Conservation (phyloP, 2,329 filamentous ascomycete genomes). For the Graphium sp. region DNA sequence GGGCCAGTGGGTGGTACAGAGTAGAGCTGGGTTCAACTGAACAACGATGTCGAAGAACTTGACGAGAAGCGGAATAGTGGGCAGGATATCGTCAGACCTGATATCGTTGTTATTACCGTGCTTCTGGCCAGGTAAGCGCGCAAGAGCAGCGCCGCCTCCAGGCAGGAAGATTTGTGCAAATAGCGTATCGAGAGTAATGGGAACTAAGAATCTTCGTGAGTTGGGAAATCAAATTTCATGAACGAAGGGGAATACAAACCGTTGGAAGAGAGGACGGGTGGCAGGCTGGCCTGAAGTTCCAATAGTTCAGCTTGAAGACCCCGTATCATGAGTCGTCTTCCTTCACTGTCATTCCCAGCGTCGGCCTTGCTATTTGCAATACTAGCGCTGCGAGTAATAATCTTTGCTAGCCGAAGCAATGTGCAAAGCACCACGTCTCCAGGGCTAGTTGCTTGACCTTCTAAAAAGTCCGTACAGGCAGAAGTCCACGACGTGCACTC, state of each 20-base stretch:
- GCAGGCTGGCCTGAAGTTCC: conserved; percentile 21
- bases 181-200: not conserved
- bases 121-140: not conserved
- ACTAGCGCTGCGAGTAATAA: conserved; percentile 16
- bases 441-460: conserved; percentile 15
- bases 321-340: conserved; percentile 24
- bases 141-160: not conserved
- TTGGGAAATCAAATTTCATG: not conserved
- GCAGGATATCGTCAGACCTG: not conserved
- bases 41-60: not conserved
- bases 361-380: conserved; percentile 10
- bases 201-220: not conserved
- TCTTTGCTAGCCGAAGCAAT: conserved; percentile 22
- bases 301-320: conserved; percentile 28
- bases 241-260: too few relatives aligned
- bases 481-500: conserved; percentile 23
- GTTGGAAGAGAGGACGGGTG: conserved; percentile 12
- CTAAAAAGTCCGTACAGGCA: conserved; percentile 25
- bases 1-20: conserved; percentile 1
- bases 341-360: conserved; percentile 16
- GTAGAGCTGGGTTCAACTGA: not conserved
- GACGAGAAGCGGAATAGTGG: not conserved
- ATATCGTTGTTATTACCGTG: not conserved
- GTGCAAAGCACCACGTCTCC: conserved; percentile 25
- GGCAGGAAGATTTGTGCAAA: conserved; percentile 1